phyloP scores from a whole-genome alignment of 148 eudicot species.

The Diospyros kaki region DNA sequence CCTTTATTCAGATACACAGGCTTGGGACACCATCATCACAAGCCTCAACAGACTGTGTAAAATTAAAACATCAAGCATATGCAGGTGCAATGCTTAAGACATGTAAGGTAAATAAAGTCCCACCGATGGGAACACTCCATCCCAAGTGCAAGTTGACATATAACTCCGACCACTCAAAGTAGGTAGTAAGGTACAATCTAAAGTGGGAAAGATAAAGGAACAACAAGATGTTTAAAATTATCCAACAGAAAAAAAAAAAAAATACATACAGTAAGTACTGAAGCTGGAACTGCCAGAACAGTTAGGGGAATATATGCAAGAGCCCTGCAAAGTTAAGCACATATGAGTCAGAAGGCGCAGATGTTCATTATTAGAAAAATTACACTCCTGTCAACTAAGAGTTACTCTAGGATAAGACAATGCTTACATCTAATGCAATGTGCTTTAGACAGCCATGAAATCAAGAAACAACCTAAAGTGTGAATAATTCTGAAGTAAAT shows the following conservation, averaged over 20 bases:
- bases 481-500: too few relatives aligned
- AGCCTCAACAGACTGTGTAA: too few relatives aligned
- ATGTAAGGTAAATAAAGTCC: not conserved
- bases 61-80: too few relatives aligned
- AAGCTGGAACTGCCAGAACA: conserved; percentile 93
- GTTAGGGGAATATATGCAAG: conserved; percentile 90
- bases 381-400: not conserved
- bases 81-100: too few relatives aligned
- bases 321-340: conserved; percentile 51
- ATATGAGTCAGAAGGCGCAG: conserved; percentile 12
- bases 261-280: conserved; percentile 78
- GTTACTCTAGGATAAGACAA: not conserved
- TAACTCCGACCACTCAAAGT: not conserved
- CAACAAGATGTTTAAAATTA: not conserved
- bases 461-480: not conserved
- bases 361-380: not conserved
- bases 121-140: not conserved
- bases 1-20: too few relatives aligned
- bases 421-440: not conserved
- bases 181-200: not conserved
- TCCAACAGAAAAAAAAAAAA: not conserved
- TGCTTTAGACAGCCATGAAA: not conserved
- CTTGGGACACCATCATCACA: too few relatives aligned
- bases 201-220: conserved; percentile 2
- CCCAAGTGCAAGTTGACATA: not conserved